Base-by-base conservation (phyloP, 2,329 filamentous ascomycete genomes). In the Tolypocladium pustulatum region DNA sequence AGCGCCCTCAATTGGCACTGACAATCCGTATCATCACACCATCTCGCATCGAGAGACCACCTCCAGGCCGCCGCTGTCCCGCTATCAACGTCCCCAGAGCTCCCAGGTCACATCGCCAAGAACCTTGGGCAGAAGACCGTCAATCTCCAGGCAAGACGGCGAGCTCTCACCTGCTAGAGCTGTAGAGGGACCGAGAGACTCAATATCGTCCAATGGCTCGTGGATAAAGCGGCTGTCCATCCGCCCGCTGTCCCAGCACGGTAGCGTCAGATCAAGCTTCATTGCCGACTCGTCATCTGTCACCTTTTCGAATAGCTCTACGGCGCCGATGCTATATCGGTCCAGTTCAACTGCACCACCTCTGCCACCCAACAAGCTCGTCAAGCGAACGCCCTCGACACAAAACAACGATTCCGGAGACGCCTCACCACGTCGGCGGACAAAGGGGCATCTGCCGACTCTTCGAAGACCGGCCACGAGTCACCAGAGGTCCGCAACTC, bases 401-500 rank as follows among this genome's bases (percentile, higher is more conserved):
- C 79, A 80, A 63, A 74, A 74, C 56, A 68, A 76, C 57, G 73
- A 75, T 61, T 69, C 41, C 30, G 43, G 76, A 54, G 73, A 78
- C 7, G 68, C 75, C 51, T 63, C 75, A 37, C 68, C 73, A 36
- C 75, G 77, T 59, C 78, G 76, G 60, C 76, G 79, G 62, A 78
- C 85, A 37, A 83, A 75, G 63, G 81, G 85, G 54, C 83, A 87
- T 66, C 76, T 88, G 61, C 81, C 84, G 2, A 84, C 82, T 27
- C 79, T 92, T 60, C 84, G 87, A 60, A 79, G 89, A 65, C 89
- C 89, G 57, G 88, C 88, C 53, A 92, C 89, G 22, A 91, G 89
- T 70, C 88, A 91, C 67, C 88, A 92, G 69, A 81, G 89, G 65
- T 88, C 87, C 53, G 85, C 84, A 38, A 90, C 87, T 1, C 74